Conservation (phyloP, 140 eudicot species). For the Anethum foeniculum region DNA sequence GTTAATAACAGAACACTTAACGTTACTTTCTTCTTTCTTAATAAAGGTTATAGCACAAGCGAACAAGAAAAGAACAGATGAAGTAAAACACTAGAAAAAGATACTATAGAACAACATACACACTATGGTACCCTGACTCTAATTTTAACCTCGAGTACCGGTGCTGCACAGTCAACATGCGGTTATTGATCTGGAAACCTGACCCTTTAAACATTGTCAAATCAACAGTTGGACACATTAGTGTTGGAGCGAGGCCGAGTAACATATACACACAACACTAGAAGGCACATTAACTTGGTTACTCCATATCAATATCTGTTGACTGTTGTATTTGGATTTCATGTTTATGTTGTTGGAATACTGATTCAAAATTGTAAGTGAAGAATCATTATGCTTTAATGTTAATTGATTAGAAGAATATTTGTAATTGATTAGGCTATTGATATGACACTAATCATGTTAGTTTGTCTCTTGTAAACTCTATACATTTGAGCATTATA, state of each 20-base stretch:
- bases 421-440: too few species aligned
- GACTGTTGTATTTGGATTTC: not conserved
- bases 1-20: not conserved
- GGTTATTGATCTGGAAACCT: not conserved
- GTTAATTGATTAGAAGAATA: too few species aligned
- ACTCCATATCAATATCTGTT: not conserved
- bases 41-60: not conserved
- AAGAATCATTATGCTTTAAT: too few species aligned
- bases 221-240: not conserved
- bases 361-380: too few species aligned
- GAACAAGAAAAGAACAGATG: not conserved
- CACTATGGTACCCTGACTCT: conserved; percentile 15
- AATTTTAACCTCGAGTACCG: not conserved
- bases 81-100: not conserved
- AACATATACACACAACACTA: not conserved
- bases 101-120: not conserved
- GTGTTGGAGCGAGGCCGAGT: not conserved
- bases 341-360: too few species aligned
- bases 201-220: not conserved
- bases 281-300: not conserved
- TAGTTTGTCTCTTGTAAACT: too few species aligned
- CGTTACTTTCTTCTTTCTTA: not conserved
- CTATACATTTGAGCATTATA: too few species aligned
- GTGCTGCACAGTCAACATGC: not conserved
- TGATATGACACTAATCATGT: too few species aligned